Conservation (phyloP, 1,284 basidiomycete species). For the Ustilago hordei region DNA sequence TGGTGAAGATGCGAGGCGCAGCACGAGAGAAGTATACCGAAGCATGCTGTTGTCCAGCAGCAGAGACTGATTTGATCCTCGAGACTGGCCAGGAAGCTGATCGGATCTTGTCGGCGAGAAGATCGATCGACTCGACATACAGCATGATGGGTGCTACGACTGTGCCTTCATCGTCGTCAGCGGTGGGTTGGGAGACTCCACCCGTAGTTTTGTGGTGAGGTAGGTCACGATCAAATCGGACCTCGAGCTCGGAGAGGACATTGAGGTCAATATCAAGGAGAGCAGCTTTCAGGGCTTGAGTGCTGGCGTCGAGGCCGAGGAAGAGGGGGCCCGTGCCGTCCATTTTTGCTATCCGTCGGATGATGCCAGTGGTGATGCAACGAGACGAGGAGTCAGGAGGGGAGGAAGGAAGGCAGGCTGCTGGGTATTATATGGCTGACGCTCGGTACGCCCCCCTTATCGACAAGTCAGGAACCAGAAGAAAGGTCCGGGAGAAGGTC, state of each 20-base stretch:
- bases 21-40: constrained; percentile 84
- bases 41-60: constrained; percentile 90
- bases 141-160: constrained; percentile 82
- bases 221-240: constrained; percentile 85
- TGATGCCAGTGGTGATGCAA: not conserved
- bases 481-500: constrained; percentile 20
- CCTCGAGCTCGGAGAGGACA: constrained; percentile 79
- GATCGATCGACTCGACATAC: constrained; percentile 86
- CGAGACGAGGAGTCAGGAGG: not conserved
- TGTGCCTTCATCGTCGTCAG: constrained; percentile 70
- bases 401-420: too few species aligned
- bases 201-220: constrained; percentile 78
- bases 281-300: constrained; percentile 82
- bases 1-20: constrained; percentile 74
- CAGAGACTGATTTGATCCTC: constrained; percentile 77
- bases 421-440: constrained; percentile 3
- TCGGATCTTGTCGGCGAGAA: constrained; percentile 79
- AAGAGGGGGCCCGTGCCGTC: constrained; percentile 73
- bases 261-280: constrained; percentile 76
- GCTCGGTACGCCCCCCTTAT: not conserved
- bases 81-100: constrained; percentile 75
- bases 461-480: not conserved
- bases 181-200: constrained; percentile 62
- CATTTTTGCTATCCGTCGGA: constrained; percentile 11
- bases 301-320: constrained; percentile 87